Evolutionary conservation across 352 stramenopile genomes (phyloP), one percentile per base, ranked within the genome.

Genomic region (Phytophthora syringae): DNA sequence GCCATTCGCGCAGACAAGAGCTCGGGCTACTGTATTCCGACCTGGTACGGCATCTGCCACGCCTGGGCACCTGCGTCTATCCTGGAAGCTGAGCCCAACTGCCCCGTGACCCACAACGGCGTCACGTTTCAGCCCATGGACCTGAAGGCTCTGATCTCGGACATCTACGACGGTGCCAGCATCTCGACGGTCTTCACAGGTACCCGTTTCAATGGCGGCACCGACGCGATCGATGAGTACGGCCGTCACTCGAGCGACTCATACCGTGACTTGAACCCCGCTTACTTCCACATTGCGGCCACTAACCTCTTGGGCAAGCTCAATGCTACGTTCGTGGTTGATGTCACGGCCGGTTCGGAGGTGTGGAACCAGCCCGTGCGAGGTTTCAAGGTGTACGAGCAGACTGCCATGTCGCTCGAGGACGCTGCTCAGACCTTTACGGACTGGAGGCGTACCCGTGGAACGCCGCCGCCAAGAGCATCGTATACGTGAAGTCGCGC

Each of bases 291-390:
- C 61, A 67, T 83, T 18, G 62, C 63, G 6, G 39, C 72, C 12
- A 28, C 64, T n/a, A 88, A 85, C 51, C 40, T 85, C 1, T 40
- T 88, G 5, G 70, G 67, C 5, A 67, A 58, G 2, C 51, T 75
- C 7, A 76, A 79, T 24, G 24, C 71, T 10, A 60, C 73, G 2
- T 80, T 88, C 57, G 52, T 88, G 5, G 51, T 73, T 7, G 79
- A 88, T 51, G 66, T 81, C 7, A 67, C 71, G 0, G 66, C 69
- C 18, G 69, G 61, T 9, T 28, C 50, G 10, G 63, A 79, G 53
- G 76, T 89, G 37, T 88, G 79, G 77, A 88, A 88, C 68, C 73
- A 83, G 50, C 79, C 79, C 1, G 72, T 88, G 45, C 52, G 60
- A 40, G 70, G 61, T 50, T 86, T 83, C 62, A 58, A 76, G 47